These are phyloP conservation scores for Eurotiales sp. DNA, from an alignment of 2,329 filamentous ascomycete species.

Conservation along the genomic window DNA sequence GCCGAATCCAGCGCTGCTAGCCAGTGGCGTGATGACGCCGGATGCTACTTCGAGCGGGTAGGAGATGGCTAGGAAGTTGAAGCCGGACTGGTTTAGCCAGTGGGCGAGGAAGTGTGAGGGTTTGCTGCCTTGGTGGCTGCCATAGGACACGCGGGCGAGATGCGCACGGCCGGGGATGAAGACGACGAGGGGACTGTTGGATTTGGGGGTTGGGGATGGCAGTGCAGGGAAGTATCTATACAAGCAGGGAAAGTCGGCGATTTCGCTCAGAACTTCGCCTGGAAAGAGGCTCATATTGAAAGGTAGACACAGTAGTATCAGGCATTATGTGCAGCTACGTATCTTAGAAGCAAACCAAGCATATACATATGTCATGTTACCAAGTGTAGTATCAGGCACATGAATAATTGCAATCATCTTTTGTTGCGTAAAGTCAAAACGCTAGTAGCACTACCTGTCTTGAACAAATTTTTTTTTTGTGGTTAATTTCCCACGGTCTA, in stretches of 20 bases:
- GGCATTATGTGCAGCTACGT: too few relatives aligned
- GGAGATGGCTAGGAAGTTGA: conserved; percentile 17
- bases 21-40: conserved; percentile 12
- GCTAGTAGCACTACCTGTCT: too few relatives aligned
- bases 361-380: too few relatives aligned
- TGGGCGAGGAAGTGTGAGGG: conserved; percentile 16
- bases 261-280: conserved; percentile 4
- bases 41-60: conserved; percentile 16
- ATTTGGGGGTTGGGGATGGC: too few relatives aligned
- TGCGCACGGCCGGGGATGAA: conserved; percentile 17
- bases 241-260: not conserved
- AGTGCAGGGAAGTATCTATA: conserved; percentile 12
- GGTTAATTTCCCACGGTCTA: too few relatives aligned
- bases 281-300: not conserved
- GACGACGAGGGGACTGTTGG: conserved; percentile 17
- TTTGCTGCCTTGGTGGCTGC: conserved; percentile 15
- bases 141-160: conserved; percentile 18
- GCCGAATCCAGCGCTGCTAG: conserved; percentile 4
- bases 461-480: too few relatives aligned
- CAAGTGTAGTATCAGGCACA: too few relatives aligned
- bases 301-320: too few relatives aligned
- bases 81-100: conserved; percentile 13
- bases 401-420: too few relatives aligned
- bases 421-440: too few relatives aligned
- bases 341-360: too few relatives aligned